Evolutionary conservation across 805 yeast species (phyloP).

Genomic region (Yamadazyma insecticola): DNA sequence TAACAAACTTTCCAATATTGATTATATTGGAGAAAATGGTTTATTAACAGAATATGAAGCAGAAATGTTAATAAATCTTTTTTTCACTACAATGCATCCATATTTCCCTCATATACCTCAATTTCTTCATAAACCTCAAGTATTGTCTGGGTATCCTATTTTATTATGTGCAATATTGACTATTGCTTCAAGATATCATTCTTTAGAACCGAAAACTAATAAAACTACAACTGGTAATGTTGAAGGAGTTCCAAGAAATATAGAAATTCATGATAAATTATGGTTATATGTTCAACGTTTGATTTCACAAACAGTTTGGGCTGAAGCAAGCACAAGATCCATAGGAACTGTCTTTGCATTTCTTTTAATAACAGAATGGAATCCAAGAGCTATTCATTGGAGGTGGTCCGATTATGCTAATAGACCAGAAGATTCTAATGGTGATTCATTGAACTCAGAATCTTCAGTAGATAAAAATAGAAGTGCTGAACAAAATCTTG

Average conservation of each 20-base stretch:
- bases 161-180: constrained; percentile 77
- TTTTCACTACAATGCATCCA: constrained; percentile 79
- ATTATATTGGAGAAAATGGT: constrained; percentile 51
- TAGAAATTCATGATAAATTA: constrained; percentile 68
- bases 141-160: constrained; percentile 74
- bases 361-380: constrained; percentile 88
- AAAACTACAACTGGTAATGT: constrained; percentile 25
- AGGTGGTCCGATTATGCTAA: constrained; percentile 82
- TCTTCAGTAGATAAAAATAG: constrained; percentile 11
- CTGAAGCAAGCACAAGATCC: constrained; percentile 83
- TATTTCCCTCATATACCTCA: constrained; percentile 84
- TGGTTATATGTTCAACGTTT: constrained; percentile 83
- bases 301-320: constrained; percentile 88
- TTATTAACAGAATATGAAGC: constrained; percentile 64
- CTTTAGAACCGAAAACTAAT: constrained; percentile 42
- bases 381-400: constrained; percentile 91
- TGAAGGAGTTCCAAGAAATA: constrained; percentile 39
- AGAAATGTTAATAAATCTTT: constrained; percentile 49
- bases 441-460: background rate
- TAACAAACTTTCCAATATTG: constrained; percentile 50
- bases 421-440: constrained; percentile 38
- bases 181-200: constrained; percentile 72
- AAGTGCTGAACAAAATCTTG: constrained; percentile 46
- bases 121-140: constrained; percentile 61
- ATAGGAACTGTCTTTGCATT: constrained; percentile 86